Evolutionary conservation across 805 yeast species (phyloP).

Genomic region (Priceomyces fermenticarens): DNA sequence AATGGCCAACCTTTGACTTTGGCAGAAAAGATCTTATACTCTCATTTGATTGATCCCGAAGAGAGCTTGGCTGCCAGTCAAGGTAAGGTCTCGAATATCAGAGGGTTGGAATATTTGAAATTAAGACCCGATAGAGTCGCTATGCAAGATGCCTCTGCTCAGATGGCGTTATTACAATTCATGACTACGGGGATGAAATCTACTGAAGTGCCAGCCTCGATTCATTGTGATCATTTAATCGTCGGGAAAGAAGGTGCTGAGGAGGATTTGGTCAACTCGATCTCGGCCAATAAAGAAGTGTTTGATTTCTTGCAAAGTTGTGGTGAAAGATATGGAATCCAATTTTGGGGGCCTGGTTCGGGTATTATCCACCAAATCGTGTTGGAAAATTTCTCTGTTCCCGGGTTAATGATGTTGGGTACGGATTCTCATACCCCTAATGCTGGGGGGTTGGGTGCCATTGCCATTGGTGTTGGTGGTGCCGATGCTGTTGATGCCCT

Average conservation of each 20-base stretch:
- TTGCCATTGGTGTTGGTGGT: constrained; percentile 99
- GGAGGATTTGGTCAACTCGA: constrained; percentile 74
- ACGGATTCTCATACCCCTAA: constrained; percentile 99
- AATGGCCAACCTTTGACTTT: constrained; percentile 76
- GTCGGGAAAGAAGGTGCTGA: constrained; percentile 95
- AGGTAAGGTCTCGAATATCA: constrained; percentile 49
- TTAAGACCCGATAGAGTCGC: constrained; percentile 97
- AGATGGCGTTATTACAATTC: constrained; percentile 97
- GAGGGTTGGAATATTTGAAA: constrained; percentile 90
- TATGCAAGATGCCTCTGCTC: constrained; percentile 99
- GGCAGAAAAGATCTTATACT: constrained; percentile 91
- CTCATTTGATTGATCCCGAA: constrained; percentile 87
- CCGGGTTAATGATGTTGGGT: constrained; percentile 96
- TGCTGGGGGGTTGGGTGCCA: constrained; percentile 98
- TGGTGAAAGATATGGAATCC: constrained; percentile 92
- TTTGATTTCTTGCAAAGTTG: constrained; percentile 92
- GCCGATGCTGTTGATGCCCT: constrained; percentile 99
- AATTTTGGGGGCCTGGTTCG: constrained; percentile 99
- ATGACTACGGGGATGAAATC: constrained; percentile 91
- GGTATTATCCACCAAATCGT: constrained; percentile 99
- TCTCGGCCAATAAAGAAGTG: constrained; percentile 87
- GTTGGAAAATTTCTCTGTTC: constrained; percentile 92
- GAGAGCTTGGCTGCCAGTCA: constrained; percentile 59
- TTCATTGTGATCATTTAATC: constrained; percentile 97
- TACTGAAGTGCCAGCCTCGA: constrained; percentile 91